Percentiles rank a stretch among this genome's conserved stretches.
phyloP scores from a whole-genome alignment of 192 early-diverging fungal species.

The Chytriomyces confervae region DNA sequence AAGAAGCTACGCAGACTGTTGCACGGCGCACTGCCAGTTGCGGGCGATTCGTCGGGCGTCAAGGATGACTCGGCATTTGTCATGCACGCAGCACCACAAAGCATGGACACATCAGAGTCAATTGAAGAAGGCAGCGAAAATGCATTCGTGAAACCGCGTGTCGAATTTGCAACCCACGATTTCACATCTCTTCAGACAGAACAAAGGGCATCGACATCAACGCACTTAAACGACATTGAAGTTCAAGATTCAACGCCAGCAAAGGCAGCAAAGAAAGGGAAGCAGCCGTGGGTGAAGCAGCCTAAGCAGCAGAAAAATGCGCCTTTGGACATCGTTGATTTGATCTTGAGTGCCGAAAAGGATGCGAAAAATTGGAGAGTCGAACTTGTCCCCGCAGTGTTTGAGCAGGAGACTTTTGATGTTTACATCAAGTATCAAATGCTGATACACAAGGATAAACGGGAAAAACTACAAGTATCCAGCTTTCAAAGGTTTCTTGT shows the following conservation, averaged over 20 bases:
- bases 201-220: no score
- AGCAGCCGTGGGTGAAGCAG: slow-evolving; percentile 34
- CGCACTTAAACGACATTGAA: not conserved
- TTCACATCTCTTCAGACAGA: no score
- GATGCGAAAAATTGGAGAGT: slow-evolving; percentile 2
- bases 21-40: not conserved
- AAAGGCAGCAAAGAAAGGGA: slow-evolving; percentile 22
- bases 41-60: no score
- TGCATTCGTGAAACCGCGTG: not conserved
- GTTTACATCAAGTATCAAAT: slow-evolving; percentile 85
- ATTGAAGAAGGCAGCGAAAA: no score
- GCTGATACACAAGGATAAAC: slow-evolving; percentile 77
- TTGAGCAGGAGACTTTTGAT: slow-evolving; percentile 73
- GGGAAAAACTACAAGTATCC: slow-evolving; percentile 52
- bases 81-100: no score
- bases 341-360: slow-evolving; percentile 30
- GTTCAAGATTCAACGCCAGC: not conserved
- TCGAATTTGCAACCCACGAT: no score
- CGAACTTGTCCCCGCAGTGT: slow-evolving; percentile 70
- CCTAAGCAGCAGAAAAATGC: slow-evolving; percentile 27
- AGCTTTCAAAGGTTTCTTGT: slow-evolving; percentile 76
- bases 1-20: slow-evolving; percentile 68
- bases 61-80: no score
- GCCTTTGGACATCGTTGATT: slow-evolving; percentile 3
- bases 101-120: no score